Conservation (phyloP, 805 yeast species). For the Grigorovia transvaalensis region DNA sequence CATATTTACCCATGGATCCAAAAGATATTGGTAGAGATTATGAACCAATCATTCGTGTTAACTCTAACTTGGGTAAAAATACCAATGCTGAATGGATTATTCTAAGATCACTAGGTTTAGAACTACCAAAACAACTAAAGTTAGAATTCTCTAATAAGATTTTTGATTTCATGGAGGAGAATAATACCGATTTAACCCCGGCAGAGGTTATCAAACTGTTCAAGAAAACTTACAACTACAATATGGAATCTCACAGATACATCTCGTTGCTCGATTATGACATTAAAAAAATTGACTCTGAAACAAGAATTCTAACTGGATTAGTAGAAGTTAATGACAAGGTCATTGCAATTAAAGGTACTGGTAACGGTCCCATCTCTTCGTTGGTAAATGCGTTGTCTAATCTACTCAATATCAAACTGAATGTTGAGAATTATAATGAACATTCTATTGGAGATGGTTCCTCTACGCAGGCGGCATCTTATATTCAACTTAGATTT, state of each 20-base stretch:
- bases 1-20: conserved; percentile 79
- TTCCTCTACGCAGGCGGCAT: conserved; percentile 62
- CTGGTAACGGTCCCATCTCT: conserved; percentile 78
- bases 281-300: conserved; percentile 28
- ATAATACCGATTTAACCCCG: conserved; percentile 61
- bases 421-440: conserved; percentile 60
- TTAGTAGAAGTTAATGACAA: conserved; percentile 39
- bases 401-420: conserved; percentile 34
- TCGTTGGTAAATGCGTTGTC: conserved; percentile 57
- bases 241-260: conserved; percentile 22
- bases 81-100: conserved; percentile 78
- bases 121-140: conserved; percentile 73
- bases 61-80: conserved; percentile 82
- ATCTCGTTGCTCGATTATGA: conserved; percentile 38
- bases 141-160: conserved; percentile 64
- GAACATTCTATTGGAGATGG: conserved; percentile 76
- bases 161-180: conserved; percentile 54
- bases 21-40: conserved; percentile 79
- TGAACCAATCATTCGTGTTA: conserved; percentile 84
- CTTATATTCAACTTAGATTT: conserved; percentile 38
- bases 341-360: conserved; percentile 38
- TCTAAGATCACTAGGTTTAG: conserved; percentile 62
- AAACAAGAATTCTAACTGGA: conserved; percentile 31
- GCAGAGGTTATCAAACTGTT: conserved; percentile 57
- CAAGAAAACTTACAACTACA: conserved; percentile 49